Conservation (phyloP, 1,139 yeast genomes). For the Magnusiomyces ingens region DNA sequence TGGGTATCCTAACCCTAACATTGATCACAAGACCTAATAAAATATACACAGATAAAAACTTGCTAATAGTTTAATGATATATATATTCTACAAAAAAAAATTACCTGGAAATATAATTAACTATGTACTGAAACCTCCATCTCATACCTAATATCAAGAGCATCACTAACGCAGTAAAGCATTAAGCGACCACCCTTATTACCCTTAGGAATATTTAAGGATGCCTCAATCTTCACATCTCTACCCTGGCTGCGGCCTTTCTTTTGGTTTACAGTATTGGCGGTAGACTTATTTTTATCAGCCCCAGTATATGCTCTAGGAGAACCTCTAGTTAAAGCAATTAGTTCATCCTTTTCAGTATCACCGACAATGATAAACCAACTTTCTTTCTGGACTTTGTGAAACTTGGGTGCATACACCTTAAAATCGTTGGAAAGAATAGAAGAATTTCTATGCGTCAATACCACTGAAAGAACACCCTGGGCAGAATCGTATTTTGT, state of each 20-base stretch:
- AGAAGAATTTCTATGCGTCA: slow-evolving; percentile 48
- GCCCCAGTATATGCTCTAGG: slow-evolving; percentile 14
- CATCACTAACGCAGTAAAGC: slow-evolving; percentile 23
- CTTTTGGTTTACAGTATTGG: not conserved
- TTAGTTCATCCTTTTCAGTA: slow-evolving; percentile 22
- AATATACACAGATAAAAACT: too few relatives aligned
- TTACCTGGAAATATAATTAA: too few relatives aligned
- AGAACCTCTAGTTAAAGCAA: slow-evolving; percentile 24
- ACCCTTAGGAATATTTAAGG: slow-evolving; percentile 13
- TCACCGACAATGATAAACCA: slow-evolving; percentile 77
- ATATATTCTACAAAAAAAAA: too few relatives aligned
- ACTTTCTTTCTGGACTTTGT: slow-evolving; percentile 86
- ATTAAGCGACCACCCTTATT: slow-evolving; percentile 12
- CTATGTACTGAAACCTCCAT: slow-evolving; percentile 8
- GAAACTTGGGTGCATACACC: slow-evolving; percentile 73
- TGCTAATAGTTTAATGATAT: too few relatives aligned
- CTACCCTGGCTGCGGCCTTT: not conserved
- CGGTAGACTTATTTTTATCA: not conserved
- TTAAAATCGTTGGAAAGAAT: slow-evolving; percentile 50
- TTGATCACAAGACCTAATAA: too few relatives aligned
- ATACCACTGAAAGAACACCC: slow-evolving; percentile 38
- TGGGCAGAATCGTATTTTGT: slow-evolving; percentile 27
- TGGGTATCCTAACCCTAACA: too few relatives aligned
- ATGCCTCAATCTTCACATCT: slow-evolving; percentile 8
- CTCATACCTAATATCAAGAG: slow-evolving; percentile 16